phyloP scores from a whole-genome alignment of 345 rosid genomes.

The Dipteronia dyeriana region DNA sequence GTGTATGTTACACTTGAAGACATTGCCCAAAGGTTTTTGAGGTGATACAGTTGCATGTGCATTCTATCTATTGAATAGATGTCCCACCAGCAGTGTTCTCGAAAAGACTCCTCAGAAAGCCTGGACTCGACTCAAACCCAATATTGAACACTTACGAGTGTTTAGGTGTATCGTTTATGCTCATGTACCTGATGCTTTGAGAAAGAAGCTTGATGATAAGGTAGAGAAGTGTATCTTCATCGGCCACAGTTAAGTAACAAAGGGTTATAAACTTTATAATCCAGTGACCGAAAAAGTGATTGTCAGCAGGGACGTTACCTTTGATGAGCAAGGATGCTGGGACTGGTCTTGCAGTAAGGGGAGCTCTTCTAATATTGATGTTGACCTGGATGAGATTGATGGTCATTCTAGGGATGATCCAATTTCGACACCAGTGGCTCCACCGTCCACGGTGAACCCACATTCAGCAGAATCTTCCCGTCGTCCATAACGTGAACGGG shows the following conservation, averaged over 20 bases:
- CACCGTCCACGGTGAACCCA: background rate
- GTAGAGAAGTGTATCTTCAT: background rate
- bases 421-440: background rate
- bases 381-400: background rate
- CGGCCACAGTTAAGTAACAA: too few species aligned
- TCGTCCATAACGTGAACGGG: background rate
- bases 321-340: background rate
- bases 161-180: too few species aligned
- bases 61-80: background rate
- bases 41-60: background rate
- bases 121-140: too few species aligned
- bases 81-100: background rate
- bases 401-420: background rate
- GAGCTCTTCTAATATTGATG: background rate
- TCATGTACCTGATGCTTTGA: background rate
- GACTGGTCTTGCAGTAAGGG: background rate
- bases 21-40: background rate
- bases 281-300: background rate
- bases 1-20: too few species aligned
- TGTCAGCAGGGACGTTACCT: background rate
- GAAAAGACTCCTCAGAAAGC: background rate
- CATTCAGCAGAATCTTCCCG: background rate
- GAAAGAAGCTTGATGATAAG: conserved; percentile 4
- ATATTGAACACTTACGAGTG: too few species aligned
- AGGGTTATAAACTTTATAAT: too few species aligned